Evolutionary conservation across 306 rosid genomes (phyloP).

Genomic region (Begonia masoniana): DNA sequence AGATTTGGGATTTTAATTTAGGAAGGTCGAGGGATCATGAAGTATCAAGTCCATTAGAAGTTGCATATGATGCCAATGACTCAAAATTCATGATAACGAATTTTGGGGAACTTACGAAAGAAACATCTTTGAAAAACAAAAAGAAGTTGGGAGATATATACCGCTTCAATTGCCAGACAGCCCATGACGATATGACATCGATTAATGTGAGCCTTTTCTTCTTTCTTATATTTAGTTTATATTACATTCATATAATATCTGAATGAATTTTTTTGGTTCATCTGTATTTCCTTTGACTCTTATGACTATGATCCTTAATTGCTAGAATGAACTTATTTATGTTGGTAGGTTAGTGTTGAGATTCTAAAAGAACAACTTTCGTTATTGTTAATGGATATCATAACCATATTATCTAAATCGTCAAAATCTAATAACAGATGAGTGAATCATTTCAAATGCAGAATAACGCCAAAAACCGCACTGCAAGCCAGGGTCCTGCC

Average conservation of each 20-base stretch:
- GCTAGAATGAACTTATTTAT: too few relatives aligned
- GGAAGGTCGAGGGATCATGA: constrained; percentile 33
- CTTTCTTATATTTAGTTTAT: background rate
- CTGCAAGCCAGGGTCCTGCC: constrained; percentile 33
- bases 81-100: constrained; percentile 28
- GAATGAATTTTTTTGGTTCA: too few relatives aligned
- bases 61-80: constrained; percentile 22
- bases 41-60: constrained; percentile 26
- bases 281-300: too few relatives aligned
- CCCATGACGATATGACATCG: constrained; percentile 16
- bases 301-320: too few relatives aligned
- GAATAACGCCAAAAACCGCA: constrained; percentile 20
- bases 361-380: too few relatives aligned
- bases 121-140: constrained; percentile 18
- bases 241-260: too few relatives aligned
- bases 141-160: constrained; percentile 30
- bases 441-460: constrained; percentile 11
- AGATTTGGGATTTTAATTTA: constrained; percentile 62
- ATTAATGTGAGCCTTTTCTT: constrained; percentile 26
- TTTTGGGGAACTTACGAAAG: constrained; percentile 31
- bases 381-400: too few relatives aligned
- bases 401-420: too few relatives aligned
- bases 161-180: constrained; percentile 18
- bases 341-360: too few relatives aligned
- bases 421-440: too few relatives aligned